phyloP scores from a whole-genome alignment of 208 protist genomes.

The Wallacemonas sp. region DNA sequence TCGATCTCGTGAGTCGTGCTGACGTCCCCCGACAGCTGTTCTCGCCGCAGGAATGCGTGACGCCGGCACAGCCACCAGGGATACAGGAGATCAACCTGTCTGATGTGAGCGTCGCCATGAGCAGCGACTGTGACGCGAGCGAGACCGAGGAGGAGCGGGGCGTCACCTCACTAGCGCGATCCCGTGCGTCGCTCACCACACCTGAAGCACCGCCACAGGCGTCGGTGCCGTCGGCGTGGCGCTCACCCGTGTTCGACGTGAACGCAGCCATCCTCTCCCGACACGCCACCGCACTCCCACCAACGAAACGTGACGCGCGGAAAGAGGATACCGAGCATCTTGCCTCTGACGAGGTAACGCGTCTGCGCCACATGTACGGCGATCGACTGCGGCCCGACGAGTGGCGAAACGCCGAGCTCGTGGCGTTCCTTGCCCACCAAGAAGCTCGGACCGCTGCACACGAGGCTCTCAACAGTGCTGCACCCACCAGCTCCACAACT shows the following conservation, averaged over 20 bases:
- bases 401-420: neutral
- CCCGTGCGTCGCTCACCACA: too few relatives aligned
- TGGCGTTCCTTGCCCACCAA: neutral
- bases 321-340: too few relatives aligned
- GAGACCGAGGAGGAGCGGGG: neutral
- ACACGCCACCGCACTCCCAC: neutral
- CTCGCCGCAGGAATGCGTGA: neutral
- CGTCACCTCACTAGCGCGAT: too few relatives aligned
- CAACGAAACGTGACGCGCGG: too few relatives aligned
- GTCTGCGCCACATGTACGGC: neutral
- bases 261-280: neutral
- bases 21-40: constrained; percentile 1
- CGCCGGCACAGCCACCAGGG: neutral
- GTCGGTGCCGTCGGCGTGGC: neutral
- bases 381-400: neutral
- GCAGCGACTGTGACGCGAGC: neutral
- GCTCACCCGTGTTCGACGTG: neutral
- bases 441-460: neutral
- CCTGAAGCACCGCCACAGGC: neutral
- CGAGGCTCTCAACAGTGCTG: neutral
- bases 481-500: neutral
- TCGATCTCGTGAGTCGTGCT: too few relatives aligned
- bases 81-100: constrained; percentile 5
- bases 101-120: constrained; percentile 8
- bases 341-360: too few relatives aligned